Percentiles rank a stretch among this genome's conserved stretches.
Conservation (phyloP, 176 grass and related monocot genomes). For the Carex scoparia region DNA sequence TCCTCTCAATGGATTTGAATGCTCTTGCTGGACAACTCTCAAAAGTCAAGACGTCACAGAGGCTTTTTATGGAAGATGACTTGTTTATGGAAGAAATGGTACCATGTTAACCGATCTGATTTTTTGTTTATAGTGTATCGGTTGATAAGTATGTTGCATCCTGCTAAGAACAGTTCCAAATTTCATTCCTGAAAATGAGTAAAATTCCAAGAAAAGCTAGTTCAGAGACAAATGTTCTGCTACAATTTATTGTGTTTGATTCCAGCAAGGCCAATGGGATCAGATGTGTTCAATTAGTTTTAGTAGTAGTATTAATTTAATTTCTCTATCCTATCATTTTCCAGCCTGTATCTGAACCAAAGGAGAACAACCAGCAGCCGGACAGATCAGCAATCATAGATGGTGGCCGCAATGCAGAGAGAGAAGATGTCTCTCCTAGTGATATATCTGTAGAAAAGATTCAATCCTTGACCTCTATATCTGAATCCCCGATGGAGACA, state of each 20-base stretch:
- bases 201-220: background rate
- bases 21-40: constrained; percentile 67
- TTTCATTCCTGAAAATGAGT: background rate
- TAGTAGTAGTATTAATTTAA: background rate
- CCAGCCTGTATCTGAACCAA: constrained; percentile 13
- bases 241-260: background rate
- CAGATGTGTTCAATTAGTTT: background rate
- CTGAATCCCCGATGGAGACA: constrained; percentile 36
- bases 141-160: background rate
- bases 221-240: background rate
- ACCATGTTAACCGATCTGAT: background rate
- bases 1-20: constrained; percentile 82
- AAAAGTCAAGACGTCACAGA: constrained; percentile 61
- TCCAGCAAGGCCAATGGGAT: background rate
- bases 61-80: constrained; percentile 80
- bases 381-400: background rate
- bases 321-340: constrained; percentile 9
- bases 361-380: background rate
- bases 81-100: constrained; percentile 61
- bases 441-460: constrained; percentile 16
- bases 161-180: background rate
- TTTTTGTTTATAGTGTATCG: background rate
- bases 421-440: constrained; percentile 1
- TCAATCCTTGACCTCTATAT: constrained; percentile 17
- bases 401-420: background rate